Evolutionary conservation across 2,329 filamentous ascomycete species (phyloP).

Genomic region (Paecilomyces fulvus): DNA sequence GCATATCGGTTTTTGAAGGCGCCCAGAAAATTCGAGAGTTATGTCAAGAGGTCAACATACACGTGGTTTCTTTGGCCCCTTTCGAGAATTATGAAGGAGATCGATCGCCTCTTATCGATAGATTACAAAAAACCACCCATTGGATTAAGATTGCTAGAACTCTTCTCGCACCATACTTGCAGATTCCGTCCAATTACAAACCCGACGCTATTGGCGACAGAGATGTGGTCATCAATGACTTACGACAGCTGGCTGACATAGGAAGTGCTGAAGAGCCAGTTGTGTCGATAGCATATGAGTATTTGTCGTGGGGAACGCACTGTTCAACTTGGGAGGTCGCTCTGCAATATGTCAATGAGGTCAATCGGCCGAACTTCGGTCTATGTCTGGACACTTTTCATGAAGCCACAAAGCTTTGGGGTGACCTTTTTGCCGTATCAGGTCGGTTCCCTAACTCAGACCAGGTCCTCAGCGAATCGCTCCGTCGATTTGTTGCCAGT

Average conservation of each 20-base stretch:
- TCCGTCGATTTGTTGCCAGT: constrained; percentile 4
- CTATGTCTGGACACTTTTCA: constrained; percentile 24
- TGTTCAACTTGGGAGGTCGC: constrained; percentile 19
- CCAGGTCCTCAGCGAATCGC: constrained; percentile 6
- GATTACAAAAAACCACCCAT: constrained; percentile 19
- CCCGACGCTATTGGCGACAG: constrained; percentile 17
- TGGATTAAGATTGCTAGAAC: constrained; percentile 19
- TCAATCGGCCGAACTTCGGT: constrained; percentile 21
- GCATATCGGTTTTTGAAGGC: neutral
- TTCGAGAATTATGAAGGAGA: constrained; percentile 29
- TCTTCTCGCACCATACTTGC: constrained; percentile 20
- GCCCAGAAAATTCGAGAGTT: no score
- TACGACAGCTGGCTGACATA: constrained; percentile 23
- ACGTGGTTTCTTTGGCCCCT: neutral
- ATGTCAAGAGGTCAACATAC: no score
- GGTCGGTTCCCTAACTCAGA: constrained; percentile 4
- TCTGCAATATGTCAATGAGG: constrained; percentile 14
- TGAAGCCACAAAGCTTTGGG: constrained; percentile 17
- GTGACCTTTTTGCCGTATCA: constrained; percentile 9
- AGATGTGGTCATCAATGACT: constrained; percentile 18
- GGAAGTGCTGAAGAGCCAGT: constrained; percentile 7
- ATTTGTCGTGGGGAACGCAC: constrained; percentile 18
- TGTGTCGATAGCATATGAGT: constrained; percentile 18
- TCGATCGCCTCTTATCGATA: constrained; percentile 13
- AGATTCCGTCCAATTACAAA: constrained; percentile 23